Conservation (phyloP, 306 rosid genomes). For the Oxytropis ochrocephala region DNA sequence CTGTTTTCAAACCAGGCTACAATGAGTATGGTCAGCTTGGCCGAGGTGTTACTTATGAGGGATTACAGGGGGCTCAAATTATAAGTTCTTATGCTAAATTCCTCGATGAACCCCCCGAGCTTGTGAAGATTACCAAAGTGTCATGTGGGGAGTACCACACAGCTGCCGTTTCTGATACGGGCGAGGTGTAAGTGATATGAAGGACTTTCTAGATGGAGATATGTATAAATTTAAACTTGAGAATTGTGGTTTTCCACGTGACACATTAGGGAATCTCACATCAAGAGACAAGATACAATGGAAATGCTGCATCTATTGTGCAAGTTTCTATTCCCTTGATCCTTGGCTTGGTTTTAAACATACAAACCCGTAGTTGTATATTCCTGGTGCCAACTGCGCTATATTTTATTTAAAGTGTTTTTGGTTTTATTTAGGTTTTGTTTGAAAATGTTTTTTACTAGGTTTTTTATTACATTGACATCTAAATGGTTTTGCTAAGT, state of each 20-base stretch:
- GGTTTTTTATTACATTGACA: constrained; percentile 1
- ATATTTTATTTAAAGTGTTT: neutral
- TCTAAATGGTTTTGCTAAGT: neutral
- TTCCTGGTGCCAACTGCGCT: constrained; percentile 6
- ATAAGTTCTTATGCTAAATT: constrained; percentile 76
- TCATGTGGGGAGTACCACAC: constrained; percentile 98
- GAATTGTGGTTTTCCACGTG: constrained; percentile 61
- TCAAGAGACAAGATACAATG: constrained; percentile 50
- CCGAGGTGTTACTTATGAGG: constrained; percentile 89
- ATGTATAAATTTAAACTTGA: constrained; percentile 49
- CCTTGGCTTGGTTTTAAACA: constrained; percentile 31
- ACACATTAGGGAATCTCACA: constrained; percentile 56
- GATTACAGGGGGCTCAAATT: constrained; percentile 75
- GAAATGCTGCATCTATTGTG: constrained; percentile 53
- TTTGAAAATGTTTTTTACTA: neutral
- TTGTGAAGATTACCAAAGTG: constrained; percentile 81
- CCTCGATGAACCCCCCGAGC: constrained; percentile 96
- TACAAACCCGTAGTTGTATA: constrained; percentile 9
- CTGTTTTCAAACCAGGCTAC: constrained; percentile 79
- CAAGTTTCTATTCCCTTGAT: constrained; percentile 52
- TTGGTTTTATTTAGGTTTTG: neutral
- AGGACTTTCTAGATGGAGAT: constrained; percentile 63
- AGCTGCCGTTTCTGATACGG: constrained; percentile 82
- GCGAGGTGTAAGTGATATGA: constrained; percentile 94
- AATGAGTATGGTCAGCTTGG: constrained; percentile 98